Conservation (phyloP, 495 filamentous ascomycete genomes). For the Penicillium silybi region DNA sequence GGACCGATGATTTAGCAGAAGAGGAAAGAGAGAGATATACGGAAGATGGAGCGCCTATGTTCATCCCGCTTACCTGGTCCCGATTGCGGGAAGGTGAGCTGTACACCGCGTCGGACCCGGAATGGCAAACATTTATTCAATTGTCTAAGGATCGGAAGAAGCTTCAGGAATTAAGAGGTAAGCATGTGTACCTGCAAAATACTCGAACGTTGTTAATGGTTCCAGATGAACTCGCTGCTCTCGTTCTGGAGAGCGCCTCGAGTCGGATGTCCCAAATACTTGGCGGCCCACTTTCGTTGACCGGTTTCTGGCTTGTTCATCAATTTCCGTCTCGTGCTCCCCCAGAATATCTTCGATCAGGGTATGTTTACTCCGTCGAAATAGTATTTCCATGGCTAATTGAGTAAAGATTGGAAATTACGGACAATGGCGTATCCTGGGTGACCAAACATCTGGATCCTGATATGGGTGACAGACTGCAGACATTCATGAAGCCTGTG, state of each 20-base stretch:
- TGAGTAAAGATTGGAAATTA: conserved; percentile 48
- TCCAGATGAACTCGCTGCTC: conserved; percentile 47
- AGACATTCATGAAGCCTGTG: conserved; percentile 31
- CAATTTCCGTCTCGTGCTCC: conserved; percentile 57
- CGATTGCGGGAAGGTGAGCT: conserved; percentile 44
- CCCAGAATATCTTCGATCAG: conserved; percentile 55
- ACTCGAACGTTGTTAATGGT: neutral
- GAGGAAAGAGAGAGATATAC: conserved; percentile 31
- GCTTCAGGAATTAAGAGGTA: conserved; percentile 49
- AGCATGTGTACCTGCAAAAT: neutral
- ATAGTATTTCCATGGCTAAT: neutral
- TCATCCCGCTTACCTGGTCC: conserved; percentile 61
- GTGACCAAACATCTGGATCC: conserved; percentile 40
- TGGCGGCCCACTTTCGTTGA: conserved; percentile 46
- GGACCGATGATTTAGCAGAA: conserved; percentile 10
- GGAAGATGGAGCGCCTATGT: conserved; percentile 42
- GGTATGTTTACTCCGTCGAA: conserved; percentile 36
- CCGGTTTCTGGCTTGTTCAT: conserved; percentile 56
- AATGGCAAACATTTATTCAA: conserved; percentile 64
- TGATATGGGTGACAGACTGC: conserved; percentile 32
- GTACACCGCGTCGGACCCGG: conserved; percentile 62
- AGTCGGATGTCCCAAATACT: conserved; percentile 34
- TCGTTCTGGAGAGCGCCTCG: conserved; percentile 37
- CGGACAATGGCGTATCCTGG: conserved; percentile 48
- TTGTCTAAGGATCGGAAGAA: conserved; percentile 50